These are phyloP conservation scores for Sugiyamaella chiloensis DNA, from an alignment of 805 yeast species.

Conservation along the genomic window DNA sequence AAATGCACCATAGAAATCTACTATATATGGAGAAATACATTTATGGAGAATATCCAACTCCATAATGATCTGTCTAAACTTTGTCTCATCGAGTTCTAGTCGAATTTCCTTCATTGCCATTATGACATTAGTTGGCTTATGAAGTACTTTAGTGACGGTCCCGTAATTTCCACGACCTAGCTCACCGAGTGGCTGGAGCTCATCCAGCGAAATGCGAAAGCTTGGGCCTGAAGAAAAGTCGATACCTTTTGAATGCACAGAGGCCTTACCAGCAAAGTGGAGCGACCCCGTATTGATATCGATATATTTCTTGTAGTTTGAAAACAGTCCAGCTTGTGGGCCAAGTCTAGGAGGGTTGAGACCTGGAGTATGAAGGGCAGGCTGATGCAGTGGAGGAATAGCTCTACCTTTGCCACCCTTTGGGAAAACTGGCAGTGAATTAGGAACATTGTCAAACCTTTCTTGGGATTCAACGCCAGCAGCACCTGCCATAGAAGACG, in stretches of 20 bases:
- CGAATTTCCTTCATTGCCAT: slow-evolving; percentile 99
- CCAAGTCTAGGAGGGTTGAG: slow-evolving; percentile 6
- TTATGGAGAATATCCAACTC: slow-evolving; percentile 91
- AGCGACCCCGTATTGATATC: slow-evolving; percentile 90
- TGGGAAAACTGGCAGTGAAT: slow-evolving; percentile 8
- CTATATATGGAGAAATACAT: slow-evolving; percentile 86
- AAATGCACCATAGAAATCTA: slow-evolving; percentile 96
- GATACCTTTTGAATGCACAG: slow-evolving; percentile 86
- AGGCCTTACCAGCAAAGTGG: slow-evolving; percentile 90
- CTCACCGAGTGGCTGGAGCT: slow-evolving; percentile 67
- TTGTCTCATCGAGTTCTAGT: slow-evolving; percentile 88
- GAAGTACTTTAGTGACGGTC: slow-evolving; percentile 87
- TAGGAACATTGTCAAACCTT: slow-evolving; percentile 25
- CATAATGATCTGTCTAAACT: slow-evolving; percentile 92
- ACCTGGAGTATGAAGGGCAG: slow-evolving; percentile 28
- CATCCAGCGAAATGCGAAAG: slow-evolving; percentile 81
- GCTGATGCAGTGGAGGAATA: slow-evolving; percentile 32
- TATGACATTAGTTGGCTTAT: slow-evolving; percentile 83
- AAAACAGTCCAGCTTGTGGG: slow-evolving; percentile 46
- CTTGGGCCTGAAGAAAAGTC: slow-evolving; percentile 86
- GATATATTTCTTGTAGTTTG: slow-evolving; percentile 79
- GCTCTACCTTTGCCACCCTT: slow-evolving; percentile 8
- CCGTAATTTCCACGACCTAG: slow-evolving; percentile 97
- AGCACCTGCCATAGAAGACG: background rate
- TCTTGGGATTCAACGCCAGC: slow-evolving; percentile 21